Evolutionary conservation across 2,329 filamentous ascomycete genomes (phyloP), one percentile per base, ranked within the genome.

Genomic region (Akanthomyces uredinophilus): DNA sequence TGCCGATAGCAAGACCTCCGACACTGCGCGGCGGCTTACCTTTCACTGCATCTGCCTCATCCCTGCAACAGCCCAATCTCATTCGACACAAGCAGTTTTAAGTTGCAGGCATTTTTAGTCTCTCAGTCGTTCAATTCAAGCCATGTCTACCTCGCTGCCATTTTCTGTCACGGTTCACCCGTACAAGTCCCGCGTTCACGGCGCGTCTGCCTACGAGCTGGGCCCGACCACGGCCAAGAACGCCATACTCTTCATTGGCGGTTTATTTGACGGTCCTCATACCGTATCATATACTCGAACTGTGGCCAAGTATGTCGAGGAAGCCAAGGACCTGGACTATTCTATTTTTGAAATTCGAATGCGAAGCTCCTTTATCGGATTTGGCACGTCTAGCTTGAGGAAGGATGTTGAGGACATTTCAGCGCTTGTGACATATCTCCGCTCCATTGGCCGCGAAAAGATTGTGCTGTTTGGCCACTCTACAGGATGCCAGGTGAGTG

Each of bases 231-330:
- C 73, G 46, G 73, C 77, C 62, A 76, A 71, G 55, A 85, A 90
- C 73, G 86, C 85, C 3, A 73, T 92, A 60, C 73, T 92, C 64
- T 89, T 89, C 75, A 81, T 91, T 65, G 88, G 87, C 64, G 89
- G 89, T 41, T 81, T 92, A 18, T 82, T 81, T 43, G 89, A 91
- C 72, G 88, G 88, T 1, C 83, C 88, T 63, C 83, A 89, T 65
- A 87, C 85, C 0, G 81, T 89, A 10, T 75, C 80, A 1, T 90
- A 89, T 64, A 75, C 79, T 53, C 77, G 78, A 5, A 69, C 72
- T 1, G 73, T 86, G 61, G 80, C 82, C 16, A 70, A 73, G 44
- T 72, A 72, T 54, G 70, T 85, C 5, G 75, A 77, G 64, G 63
- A 72, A 5, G 65, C 72, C 7, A 64, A 69, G 1, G 72, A 74